phyloP scores from a whole-genome alignment of 2,329 filamentous ascomycete species.

The Microdochium nivale region DNA sequence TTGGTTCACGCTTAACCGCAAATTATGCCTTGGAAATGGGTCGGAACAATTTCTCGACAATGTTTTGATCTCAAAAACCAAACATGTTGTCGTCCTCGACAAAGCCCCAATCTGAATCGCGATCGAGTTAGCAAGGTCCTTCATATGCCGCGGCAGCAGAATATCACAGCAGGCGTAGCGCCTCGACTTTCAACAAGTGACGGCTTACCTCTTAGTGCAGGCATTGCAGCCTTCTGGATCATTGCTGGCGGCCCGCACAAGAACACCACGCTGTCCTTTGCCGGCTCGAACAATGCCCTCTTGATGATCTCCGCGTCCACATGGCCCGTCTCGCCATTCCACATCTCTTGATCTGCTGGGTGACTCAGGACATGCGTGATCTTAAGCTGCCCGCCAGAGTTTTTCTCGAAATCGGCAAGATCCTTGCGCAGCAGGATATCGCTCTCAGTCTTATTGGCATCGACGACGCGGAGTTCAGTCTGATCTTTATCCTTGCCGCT shows the following conservation, averaged over 20 bases:
- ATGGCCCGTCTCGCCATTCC: conserved; percentile 35
- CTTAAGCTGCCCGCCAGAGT: conserved; percentile 11
- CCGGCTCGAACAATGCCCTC: conserved; percentile 18
- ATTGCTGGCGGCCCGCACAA: conserved; percentile 40
- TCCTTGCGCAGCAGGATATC: conserved; percentile 71
- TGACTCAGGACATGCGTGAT: conserved; percentile 38
- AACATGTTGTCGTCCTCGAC: background rate
- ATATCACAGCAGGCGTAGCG: background rate
- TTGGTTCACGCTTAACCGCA: too few relatives aligned
- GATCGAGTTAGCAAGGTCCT: background rate
- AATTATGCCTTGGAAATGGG: too few relatives aligned
- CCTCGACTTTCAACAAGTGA: background rate
- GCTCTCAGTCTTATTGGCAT: conserved; percentile 68
- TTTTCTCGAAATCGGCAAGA: conserved; percentile 28
- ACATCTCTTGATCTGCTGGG: conserved; percentile 22
- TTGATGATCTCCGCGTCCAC: conserved; percentile 31
- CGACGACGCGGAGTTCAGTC: conserved; percentile 63
- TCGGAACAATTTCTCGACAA: too few relatives aligned
- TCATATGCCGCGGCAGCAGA: background rate
- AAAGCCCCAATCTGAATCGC: background rate
- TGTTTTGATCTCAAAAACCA: background rate
- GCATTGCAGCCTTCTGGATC: conserved; percentile 42
- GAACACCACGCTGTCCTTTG: conserved; percentile 30
- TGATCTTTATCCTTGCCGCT: conserved; percentile 33
- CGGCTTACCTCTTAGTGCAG: conserved; percentile 26